A percentile compares a stretch with the other conserved stretches of the same genome.
These are phyloP conservation scores for Canariomyces notabilis DNA, from an alignment of 2,329 filamentous ascomycete species.

Conservation along the genomic window DNA sequence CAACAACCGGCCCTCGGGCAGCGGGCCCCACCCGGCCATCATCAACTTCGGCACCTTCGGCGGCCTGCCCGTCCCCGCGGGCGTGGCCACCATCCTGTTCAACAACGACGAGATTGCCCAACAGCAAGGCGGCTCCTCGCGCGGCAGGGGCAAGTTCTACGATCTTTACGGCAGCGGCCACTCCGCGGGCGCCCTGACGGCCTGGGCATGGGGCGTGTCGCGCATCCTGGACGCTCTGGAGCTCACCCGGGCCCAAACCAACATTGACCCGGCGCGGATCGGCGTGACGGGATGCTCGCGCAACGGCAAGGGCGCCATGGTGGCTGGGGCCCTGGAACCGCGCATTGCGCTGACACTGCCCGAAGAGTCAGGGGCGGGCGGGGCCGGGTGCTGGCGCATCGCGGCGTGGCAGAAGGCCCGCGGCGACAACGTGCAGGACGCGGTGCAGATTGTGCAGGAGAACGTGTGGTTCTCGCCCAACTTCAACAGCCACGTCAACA, in stretches of 20 bases:
- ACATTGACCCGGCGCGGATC: constrained; percentile 33
- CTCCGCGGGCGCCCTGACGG: constrained; percentile 42
- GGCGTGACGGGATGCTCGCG: constrained; percentile 48
- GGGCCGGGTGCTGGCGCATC: constrained; percentile 42
- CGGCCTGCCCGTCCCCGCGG: constrained; percentile 40
- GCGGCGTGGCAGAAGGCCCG: constrained; percentile 33
- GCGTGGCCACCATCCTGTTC: constrained; percentile 44
- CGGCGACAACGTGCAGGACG: constrained; percentile 41
- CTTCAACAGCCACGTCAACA: constrained; percentile 50
- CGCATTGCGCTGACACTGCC: constrained; percentile 45
- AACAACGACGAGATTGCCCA: constrained; percentile 45
- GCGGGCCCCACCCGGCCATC: constrained; percentile 42
- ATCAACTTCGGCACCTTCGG: constrained; percentile 47
- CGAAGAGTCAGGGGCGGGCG: constrained; percentile 46
- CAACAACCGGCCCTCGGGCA: constrained; percentile 30
- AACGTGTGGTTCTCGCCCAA: constrained; percentile 48
- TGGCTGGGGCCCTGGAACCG: constrained; percentile 44
- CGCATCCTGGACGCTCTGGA: constrained; percentile 46
- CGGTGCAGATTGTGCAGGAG: constrained; percentile 46
- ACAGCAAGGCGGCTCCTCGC: constrained; percentile 46
- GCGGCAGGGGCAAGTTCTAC: constrained; percentile 45
- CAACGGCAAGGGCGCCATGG: constrained; percentile 47
- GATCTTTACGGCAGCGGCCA: constrained; percentile 42
- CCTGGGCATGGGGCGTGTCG: constrained; percentile 47
- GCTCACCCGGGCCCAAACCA: constrained; percentile 29